Evolutionary conservation across 129 eudicot genomes (phyloP), one percentile per base, ranked within the genome.

Genomic region (Flaveria ramosissima): DNA sequence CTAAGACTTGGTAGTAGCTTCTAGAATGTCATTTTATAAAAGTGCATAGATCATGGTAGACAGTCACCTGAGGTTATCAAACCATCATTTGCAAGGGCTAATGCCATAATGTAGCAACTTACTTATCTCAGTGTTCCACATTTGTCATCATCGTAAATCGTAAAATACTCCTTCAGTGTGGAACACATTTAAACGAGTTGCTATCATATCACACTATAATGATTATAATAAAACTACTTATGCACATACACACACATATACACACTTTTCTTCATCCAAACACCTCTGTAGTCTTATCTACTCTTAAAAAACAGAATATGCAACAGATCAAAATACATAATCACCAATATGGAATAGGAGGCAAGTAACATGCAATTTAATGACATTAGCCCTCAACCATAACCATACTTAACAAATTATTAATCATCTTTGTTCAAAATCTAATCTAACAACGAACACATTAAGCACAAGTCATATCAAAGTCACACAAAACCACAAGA

Each of bases 381-480:
- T 24, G 8, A 4, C 66, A 60, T 60, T 60, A 10, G 17, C 67
- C 67, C 17, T 59, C 14, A 61, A 61, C 67, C 9, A 61, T 13
- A 12, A 61, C 15, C 42, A 12, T 26, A 61, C 17, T 61, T 61
- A 61, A 26, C 67, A 24, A 61, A 12, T 4, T 61, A 61, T 4
- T 4, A 39, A 11, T 61, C n/a, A 24, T 61, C 42, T 24, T 13
- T 61, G 9, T 61, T 63, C 20, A 63, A 14, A 63, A 14, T 63
- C 46, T 36, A 14, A 63, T 63, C 45, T 63, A 63, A 63, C 69
- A 66, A 17, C 9, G 13, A 73, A 39, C 77, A 73, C 68, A 56
- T 56, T 39, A 13, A 0, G 17, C 30, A 17, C 42, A 6, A 15
- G 4, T 19, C 53, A 39, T 39, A 55, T 72, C 67, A 56, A 1